Conservation (phyloP, 2,329 filamentous ascomycete genomes). For the Penicillium italicum region DNA sequence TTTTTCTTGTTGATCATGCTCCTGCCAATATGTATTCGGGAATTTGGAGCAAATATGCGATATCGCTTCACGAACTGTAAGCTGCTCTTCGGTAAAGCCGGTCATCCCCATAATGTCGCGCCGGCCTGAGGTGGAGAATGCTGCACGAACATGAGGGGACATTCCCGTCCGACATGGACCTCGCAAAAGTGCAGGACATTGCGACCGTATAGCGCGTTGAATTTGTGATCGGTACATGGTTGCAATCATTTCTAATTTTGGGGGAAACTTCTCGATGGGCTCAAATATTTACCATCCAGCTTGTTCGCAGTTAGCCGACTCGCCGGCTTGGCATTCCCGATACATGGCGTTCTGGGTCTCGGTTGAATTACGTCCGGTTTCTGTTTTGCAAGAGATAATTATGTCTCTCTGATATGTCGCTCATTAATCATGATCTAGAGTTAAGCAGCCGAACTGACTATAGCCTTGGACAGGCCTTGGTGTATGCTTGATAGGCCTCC, state of each 20-base stretch:
- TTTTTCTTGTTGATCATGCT: constrained; percentile 64
- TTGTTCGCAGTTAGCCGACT: constrained; percentile 14
- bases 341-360: background rate
- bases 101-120: constrained; percentile 64
- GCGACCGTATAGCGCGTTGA: constrained; percentile 10
- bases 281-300: constrained; percentile 1
- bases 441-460: background rate
- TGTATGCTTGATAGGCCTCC: no score
- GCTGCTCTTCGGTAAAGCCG: constrained; percentile 68
- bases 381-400: background rate
- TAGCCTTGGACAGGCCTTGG: background rate
- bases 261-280: background rate
- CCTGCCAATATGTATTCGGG: constrained; percentile 70
- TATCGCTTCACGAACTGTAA: constrained; percentile 69
- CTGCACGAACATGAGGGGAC: background rate
- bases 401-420: background rate
- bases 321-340: constrained; percentile 20
- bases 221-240: constrained; percentile 17
- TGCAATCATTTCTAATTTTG: background rate
- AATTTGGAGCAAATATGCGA: constrained; percentile 66
- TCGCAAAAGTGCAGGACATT: background rate
- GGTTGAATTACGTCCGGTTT: background rate
- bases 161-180: background rate
- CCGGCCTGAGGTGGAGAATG: constrained; percentile 34
- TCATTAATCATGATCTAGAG: background rate